Evolutionary conservation across 352 stramenopile genomes (phyloP).

Genomic region (Phytophthora sp.): DNA sequence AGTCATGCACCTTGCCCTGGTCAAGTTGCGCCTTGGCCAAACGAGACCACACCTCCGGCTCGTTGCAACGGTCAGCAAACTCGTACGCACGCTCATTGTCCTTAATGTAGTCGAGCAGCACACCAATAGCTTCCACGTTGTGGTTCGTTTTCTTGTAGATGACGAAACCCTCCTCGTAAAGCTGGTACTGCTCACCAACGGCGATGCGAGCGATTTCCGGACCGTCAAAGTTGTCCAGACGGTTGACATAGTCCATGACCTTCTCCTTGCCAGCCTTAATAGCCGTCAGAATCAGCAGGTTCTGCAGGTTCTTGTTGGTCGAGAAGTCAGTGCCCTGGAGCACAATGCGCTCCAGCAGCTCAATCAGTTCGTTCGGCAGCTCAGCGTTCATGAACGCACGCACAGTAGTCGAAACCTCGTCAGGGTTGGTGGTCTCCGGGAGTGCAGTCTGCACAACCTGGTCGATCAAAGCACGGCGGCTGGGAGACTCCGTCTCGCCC

Average conservation of each 20-base stretch:
- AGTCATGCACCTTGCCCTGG: conserved; percentile 95
- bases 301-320: conserved; percentile 99
- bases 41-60: conserved; percentile 99
- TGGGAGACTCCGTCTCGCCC: conserved; percentile 90
- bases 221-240: conserved; percentile 99
- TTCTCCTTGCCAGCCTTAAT: conserved; percentile 98
- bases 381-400: conserved; percentile 99
- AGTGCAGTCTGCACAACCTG: conserved; percentile 99
- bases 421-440: conserved; percentile 98
- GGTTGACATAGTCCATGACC: conserved; percentile 99
- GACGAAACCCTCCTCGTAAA: conserved; percentile 99
- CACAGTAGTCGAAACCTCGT: conserved; percentile 99
- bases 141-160: conserved; percentile 99
- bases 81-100: conserved; percentile 98
- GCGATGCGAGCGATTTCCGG: conserved; percentile 99
- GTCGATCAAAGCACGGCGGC: conserved; percentile 97
- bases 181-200: conserved; percentile 97
- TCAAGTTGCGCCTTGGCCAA: conserved; percentile 99
- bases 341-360: conserved; percentile 99
- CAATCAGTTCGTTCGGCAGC: conserved; percentile 98
- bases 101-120: conserved; percentile 96
- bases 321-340: conserved; percentile 99
- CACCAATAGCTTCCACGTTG: conserved; percentile 94
- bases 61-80: conserved; percentile 98
- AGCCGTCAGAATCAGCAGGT: conserved; percentile 99